These are phyloP conservation scores for Chalciporus pseudorubinellus DNA, from an alignment of 768 basidiomycete species.

Conservation along the genomic window DNA sequence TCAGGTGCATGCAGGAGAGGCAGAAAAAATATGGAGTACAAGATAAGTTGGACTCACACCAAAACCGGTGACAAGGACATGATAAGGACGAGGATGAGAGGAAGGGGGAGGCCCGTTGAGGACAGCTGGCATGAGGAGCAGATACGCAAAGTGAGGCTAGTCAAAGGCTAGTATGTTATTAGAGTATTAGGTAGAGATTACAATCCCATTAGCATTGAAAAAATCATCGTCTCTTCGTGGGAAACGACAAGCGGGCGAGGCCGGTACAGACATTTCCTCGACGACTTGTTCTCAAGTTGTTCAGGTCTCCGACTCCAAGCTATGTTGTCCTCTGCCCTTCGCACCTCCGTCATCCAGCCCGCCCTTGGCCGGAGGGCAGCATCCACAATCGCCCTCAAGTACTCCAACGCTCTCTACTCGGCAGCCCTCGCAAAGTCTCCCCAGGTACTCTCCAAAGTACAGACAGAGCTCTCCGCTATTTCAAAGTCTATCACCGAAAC, in stretches of 20 bases:
- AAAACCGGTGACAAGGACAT: conserved; percentile 52
- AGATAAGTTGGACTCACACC: conserved; percentile 43
- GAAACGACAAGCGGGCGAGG: not conserved
- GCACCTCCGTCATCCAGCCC: conserved; percentile 44
- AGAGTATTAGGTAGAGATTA: no score
- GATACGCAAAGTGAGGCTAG: no score
- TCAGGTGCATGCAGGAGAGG: conserved; percentile 18
- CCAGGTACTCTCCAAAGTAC: conserved; percentile 78
- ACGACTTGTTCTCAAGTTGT: not conserved
- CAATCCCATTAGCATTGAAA: no score
- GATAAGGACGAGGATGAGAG: conserved; percentile 36
- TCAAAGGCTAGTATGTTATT: no score
- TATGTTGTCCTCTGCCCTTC: conserved; percentile 59
- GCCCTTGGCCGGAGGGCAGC: conserved; percentile 59
- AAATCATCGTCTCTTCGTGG: not conserved
- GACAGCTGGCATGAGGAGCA: conserved; percentile 31
- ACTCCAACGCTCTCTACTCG: conserved; percentile 77
- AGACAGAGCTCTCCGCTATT: conserved; percentile 75
- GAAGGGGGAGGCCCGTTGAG: conserved; percentile 21
- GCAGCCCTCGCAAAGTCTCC: conserved; percentile 84
- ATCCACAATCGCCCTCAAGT: conserved; percentile 76
- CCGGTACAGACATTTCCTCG: no score
- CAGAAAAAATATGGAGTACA: conserved; percentile 21
- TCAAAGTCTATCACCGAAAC: conserved; percentile 64
- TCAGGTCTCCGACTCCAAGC: conserved; percentile 25